Base-by-base conservation (phyloP, 2,329 filamentous ascomycete species). In the Endocalyx cinctus region DNA sequence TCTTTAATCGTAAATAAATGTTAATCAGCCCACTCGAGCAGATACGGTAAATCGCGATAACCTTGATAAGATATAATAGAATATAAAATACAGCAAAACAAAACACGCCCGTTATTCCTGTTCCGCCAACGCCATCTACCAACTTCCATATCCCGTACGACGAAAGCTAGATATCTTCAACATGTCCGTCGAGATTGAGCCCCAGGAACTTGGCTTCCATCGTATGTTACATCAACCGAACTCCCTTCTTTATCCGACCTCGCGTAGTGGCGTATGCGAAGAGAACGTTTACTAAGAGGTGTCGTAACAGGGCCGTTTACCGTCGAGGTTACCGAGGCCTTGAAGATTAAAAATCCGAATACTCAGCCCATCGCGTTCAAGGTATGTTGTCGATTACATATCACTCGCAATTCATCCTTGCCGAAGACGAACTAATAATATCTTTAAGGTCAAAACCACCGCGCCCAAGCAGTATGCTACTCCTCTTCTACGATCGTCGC, bases 161-260 rank as follows among this genome's bases (percentile, higher is more conserved):
- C 7, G 26, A 28, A 28, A 28, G 26, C 26, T 28, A 15, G 7
- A 37, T 40, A 47, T 41, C 25, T 16, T 23, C 66, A 75, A 55
- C 67, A 97, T 97, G 92, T 94, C 90, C 52, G 84, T 98, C 69
- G 86, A 95, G 55, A 86, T 98, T 59, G 82, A 92, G 54, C 92
- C 90, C 40, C 64, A 77, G 50, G 92, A 97, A 76, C 80, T 98
- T 59, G 85, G 80, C 69, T 98, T 98, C 70, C 84, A 82, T 67
- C 85, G 92, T 97, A 74, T 57, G 84, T 74, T 42, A 38, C 50
- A 31, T 41, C 34, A 27, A 33, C 26, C 14, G 27, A 29, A 41
- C 29, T 17, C 34, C 16, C 13, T 17, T 26, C 23, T 20, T 33
- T 11, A 26, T 15, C 19, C 17, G n/a, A 17, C 13, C 34, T 34